These are phyloP conservation scores for Chlamydomonas schloesseri DNA, from an alignment of 139 green algal genomes.

Conservation along the genomic window DNA sequence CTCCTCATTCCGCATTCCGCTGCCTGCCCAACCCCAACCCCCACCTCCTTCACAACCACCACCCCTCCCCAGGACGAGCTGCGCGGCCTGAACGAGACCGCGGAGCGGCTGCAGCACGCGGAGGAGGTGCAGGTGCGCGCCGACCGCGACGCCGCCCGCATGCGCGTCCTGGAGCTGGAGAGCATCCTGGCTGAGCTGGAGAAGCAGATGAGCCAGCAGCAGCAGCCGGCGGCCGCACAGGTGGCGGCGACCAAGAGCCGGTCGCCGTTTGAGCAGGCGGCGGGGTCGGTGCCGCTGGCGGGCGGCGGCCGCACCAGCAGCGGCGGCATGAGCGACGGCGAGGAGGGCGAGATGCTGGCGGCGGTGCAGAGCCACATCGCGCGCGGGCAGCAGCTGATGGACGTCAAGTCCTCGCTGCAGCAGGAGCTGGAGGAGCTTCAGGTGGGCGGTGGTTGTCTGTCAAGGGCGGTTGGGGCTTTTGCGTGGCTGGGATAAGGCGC, in stretches of 20 bases:
- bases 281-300: too few species aligned
- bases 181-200: neutral
- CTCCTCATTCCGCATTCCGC: too few species aligned
- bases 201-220: neutral
- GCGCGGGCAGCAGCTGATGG: conserved; percentile 33
- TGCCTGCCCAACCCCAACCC: too few species aligned
- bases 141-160: conserved; percentile 17
- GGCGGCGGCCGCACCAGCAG: too few species aligned
- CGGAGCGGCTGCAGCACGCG: conserved; percentile 29
- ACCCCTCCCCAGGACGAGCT: conserved; percentile 2
- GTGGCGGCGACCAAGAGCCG: neutral
- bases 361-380: conserved; percentile 7
- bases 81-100: conserved; percentile 30
- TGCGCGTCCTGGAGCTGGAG: conserved; percentile 19
- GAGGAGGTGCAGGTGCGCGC: conserved; percentile 19
- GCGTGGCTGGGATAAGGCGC: too few species aligned
- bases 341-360: neutral
- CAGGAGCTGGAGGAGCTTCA: conserved; percentile 37
- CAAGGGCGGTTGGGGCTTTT: neutral
- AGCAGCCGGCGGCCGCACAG: neutral
- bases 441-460: neutral
- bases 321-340: neutral
- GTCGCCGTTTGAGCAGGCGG: too few species aligned
- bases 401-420: conserved; percentile 9
- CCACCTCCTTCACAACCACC: too few species aligned